These are phyloP conservation scores for Huntiella decipiens DNA, from an alignment of 2,329 filamentous ascomycete genomes.

Conservation along the genomic window DNA sequence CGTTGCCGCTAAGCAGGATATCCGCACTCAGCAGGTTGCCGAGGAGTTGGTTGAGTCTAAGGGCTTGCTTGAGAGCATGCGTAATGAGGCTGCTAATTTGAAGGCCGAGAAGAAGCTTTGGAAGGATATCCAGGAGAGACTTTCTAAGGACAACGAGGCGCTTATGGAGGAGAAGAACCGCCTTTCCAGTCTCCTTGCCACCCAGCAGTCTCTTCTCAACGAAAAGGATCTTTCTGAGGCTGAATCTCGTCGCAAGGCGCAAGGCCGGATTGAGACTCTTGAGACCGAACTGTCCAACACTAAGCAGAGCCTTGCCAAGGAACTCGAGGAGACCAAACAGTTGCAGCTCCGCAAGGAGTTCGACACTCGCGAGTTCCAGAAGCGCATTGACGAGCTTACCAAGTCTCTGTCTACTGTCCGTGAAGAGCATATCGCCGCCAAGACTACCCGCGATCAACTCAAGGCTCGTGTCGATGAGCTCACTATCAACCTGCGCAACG, in stretches of 20 bases:
- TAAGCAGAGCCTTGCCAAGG: slow-evolving; percentile 68
- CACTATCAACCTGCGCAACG: slow-evolving; percentile 68
- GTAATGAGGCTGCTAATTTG: slow-evolving; percentile 77
- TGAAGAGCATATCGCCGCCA: slow-evolving; percentile 69
- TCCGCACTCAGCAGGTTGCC: slow-evolving; percentile 75
- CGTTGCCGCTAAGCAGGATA: slow-evolving; percentile 71
- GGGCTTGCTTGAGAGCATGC: slow-evolving; percentile 65
- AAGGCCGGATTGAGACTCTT: slow-evolving; percentile 56
- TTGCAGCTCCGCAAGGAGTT: slow-evolving; percentile 70
- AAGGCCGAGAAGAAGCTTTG: slow-evolving; percentile 90
- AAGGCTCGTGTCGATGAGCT: slow-evolving; percentile 79
- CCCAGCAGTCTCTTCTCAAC: slow-evolving; percentile 76
- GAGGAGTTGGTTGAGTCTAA: slow-evolving; percentile 82
- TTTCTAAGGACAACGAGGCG: slow-evolving; percentile 73
- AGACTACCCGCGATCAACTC: slow-evolving; percentile 76
- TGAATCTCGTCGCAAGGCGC: slow-evolving; percentile 62
- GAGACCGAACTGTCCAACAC: slow-evolving; percentile 60
- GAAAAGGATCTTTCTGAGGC: slow-evolving; percentile 74
- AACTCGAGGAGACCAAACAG: slow-evolving; percentile 72
- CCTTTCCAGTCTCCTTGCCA: slow-evolving; percentile 64
- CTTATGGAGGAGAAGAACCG: slow-evolving; percentile 69
- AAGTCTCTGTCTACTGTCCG: slow-evolving; percentile 59
- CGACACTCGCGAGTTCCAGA: slow-evolving; percentile 72
- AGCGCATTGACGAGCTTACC: slow-evolving; percentile 81
- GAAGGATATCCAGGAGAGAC: slow-evolving; percentile 79